Conservation (phyloP, 352 stramenopile species). For the Phytopythium ostracodes region DNA sequence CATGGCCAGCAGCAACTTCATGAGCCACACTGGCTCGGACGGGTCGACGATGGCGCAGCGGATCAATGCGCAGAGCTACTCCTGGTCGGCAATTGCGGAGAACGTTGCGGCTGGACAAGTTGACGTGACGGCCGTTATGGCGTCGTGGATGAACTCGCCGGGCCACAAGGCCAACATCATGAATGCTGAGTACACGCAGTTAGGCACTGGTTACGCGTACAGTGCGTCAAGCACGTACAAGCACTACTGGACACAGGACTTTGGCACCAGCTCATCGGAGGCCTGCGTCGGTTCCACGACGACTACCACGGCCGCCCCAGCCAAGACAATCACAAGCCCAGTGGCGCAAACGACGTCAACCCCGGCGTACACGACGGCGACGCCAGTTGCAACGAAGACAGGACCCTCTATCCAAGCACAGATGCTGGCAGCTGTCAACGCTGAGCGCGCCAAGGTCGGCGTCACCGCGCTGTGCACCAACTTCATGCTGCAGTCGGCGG, state of each 20-base stretch:
- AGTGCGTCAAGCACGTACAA: constrained; percentile 27
- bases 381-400: neutral
- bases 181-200: constrained; percentile 25
- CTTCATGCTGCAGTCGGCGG: constrained; percentile 25
- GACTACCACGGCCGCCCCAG: neutral
- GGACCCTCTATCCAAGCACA: neutral
- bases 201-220: constrained; percentile 33
- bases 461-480: constrained; percentile 39
- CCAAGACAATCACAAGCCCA: neutral
- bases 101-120: constrained; percentile 50
- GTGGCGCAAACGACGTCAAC: neutral
- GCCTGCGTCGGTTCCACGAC: constrained; percentile 8
- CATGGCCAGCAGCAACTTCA: constrained; percentile 37
- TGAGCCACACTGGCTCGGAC: constrained; percentile 37
- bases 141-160: constrained; percentile 46
- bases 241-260: constrained; percentile 63
- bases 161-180: constrained; percentile 53
- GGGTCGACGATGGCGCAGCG: constrained; percentile 38
- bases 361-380: neutral
- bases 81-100: constrained; percentile 40
- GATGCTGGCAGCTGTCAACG: constrained; percentile 49
- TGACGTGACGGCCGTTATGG: constrained; percentile 39
- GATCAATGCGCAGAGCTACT: constrained; percentile 38
- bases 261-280: constrained; percentile 24
- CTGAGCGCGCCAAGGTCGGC: constrained; percentile 28